Base-by-base conservation (phyloP, 345 rosid species). In the Camelina neglecta region DNA sequence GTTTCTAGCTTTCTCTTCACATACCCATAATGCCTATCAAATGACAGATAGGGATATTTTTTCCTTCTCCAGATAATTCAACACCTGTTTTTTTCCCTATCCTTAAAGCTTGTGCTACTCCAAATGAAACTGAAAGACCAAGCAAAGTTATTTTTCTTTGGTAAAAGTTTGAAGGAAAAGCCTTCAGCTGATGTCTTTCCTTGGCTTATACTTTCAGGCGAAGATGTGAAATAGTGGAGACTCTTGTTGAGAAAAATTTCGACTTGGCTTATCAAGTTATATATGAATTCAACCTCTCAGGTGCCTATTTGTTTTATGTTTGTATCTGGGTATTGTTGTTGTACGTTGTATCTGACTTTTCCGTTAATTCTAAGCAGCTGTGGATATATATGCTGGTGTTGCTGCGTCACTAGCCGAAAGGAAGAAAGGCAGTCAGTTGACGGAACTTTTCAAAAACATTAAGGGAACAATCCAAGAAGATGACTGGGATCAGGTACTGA, bases 401-500 rank as follows among this genome's bases (percentile, higher is more conserved):
- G 98, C 97, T 83, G 83, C 98, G 23, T 90, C 96, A 73, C 92
- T 94, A 21, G 98, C 98, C 42, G 95, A 87, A 75, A 89, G 97
- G 71, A 94, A 92, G 83, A 92, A 75, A 69, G 97, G 98, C 53
- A 75, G 90, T 76, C 98, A 92, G 73, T 78, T 92, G 84, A 94
- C 98, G 4, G 96, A 94, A 59, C 89, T 92, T 72, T 92, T 94
- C 78, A 89, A 92, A 84, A 94, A 94, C 84, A 87, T 94, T 35
- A 94, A 92, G 69, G 89, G 97, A 75, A 91, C 97, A 51, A 87
- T 91, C 68, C 85, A 85, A 54, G 96, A 94, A 82, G 97, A 92
- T 69, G 98, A 93, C 69, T 90, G 96, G 97, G 98, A 94, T 77
- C 96, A 92, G 98, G 98, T 93, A 83, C 78, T n/a, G 6, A 58